Evolutionary conservation across 208 protist species (phyloP).

Genomic region (Leishmania tropica): DNA sequence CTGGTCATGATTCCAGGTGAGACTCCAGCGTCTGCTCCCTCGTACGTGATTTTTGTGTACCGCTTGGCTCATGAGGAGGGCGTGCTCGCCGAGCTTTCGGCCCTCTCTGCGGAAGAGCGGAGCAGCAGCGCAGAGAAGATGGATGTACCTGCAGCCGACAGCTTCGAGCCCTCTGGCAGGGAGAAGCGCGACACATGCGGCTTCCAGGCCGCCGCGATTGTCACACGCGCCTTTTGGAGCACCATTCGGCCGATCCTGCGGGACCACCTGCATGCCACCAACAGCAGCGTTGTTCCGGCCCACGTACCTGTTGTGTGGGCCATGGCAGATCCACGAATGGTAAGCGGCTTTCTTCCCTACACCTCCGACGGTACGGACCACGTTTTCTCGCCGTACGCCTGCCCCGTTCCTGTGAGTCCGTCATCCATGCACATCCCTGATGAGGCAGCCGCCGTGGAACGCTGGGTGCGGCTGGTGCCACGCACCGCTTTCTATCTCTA

Average conservation of each 20-base stretch:
- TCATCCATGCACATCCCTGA: background rate
- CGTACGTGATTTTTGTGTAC: constrained; percentile 48
- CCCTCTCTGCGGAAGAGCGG: background rate
- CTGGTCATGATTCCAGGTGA: constrained; percentile 14
- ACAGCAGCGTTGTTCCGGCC: constrained; percentile 6
- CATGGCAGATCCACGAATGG: constrained; percentile 35
- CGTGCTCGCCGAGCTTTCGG: constrained; percentile 25
- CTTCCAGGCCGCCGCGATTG: constrained; percentile 8
- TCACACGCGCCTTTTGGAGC: constrained; percentile 34
- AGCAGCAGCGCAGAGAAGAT: constrained; percentile 10
- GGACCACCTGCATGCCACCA: constrained; percentile 8
- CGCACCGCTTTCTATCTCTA: constrained; percentile 27
- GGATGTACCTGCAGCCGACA: background rate
- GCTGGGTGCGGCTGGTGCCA: constrained; percentile 27
- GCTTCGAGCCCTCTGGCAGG: background rate
- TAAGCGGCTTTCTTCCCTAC: constrained; percentile 31
- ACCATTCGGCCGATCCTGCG: constrained; percentile 22
- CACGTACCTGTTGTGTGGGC: constrained; percentile 57
- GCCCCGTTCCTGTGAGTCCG: background rate
- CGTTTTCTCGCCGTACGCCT: background rate
- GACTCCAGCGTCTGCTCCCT: background rate
- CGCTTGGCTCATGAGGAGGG: constrained; percentile 39
- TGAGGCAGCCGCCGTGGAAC: constrained; percentile 6
- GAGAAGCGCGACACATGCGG: constrained; percentile 8
- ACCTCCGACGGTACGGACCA: background rate